Base-by-base conservation (phyloP, 106 monocot species). In the Platanthera guangdongensis region DNA sequence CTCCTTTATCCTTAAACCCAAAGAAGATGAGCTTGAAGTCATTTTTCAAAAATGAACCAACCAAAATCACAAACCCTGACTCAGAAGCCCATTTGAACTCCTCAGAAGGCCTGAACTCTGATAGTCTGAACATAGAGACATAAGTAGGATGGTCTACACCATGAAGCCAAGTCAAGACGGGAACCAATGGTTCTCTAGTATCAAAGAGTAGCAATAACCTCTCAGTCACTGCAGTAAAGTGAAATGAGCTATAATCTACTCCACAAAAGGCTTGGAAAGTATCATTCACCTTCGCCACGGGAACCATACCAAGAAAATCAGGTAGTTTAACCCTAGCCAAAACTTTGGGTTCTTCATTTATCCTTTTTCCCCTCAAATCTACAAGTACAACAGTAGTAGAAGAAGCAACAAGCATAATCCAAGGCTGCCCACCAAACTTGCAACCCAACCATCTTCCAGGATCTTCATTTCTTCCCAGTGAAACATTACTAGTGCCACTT, bases 31-130 rank as follows among this genome's bases (percentile, higher is more conserved):
- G 6, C 50, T 72, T 91, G 62, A 91, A 94, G 57, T 86, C 78
- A 63, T 75, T 52, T 1, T 82, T 88, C 82, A 79, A 79, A 60
- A 94, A 88, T n/a, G 97, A 97, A 68, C 97, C 97, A 10, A 81
- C 84, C 65, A 97, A 60, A 63, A 94, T 90, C 18, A 83, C 85
- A 80, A 79, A 88, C 46, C 91, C 89, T 8, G 75, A 76, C 51
- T 86, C 80, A 30, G 88, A 86, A 18, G 79, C 78, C 71, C 74
- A 68, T 7, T 83, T 68, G 52, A 84, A 84, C 51, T 83, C 77
- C 7, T 79, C 53, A 3, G 84, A 86, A 5, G 86, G 79, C 72
- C 92, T 83, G 70, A 87, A 62, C 3, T 91, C 91, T 21, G 84
- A 88, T 39, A 91, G 72, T 54, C 65, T 72, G 25, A 75, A 65